Percentiles rank a stretch among this genome's conserved stretches.
These are phyloP conservation scores for Gossypium herbaceum DNA, from an alignment of 345 rosid genomes.

Conservation along the genomic window DNA sequence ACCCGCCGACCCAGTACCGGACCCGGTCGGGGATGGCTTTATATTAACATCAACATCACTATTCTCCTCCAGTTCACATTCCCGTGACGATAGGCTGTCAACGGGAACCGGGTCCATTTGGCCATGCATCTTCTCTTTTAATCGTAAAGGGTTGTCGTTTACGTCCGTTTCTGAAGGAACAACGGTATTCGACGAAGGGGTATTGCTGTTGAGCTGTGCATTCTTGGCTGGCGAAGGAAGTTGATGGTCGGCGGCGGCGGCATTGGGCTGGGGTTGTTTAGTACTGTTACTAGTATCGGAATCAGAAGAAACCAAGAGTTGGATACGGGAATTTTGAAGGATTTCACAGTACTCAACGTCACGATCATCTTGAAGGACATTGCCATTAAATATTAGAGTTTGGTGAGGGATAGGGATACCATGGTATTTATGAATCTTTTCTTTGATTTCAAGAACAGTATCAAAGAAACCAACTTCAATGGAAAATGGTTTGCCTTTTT, in stretches of 20 bases:
- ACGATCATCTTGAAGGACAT: slow-evolving; percentile 54
- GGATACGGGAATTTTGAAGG: slow-evolving; percentile 59
- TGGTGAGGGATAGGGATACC: slow-evolving; percentile 50
- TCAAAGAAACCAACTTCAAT: slow-evolving; percentile 80
- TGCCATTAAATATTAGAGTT: slow-evolving; percentile 61
- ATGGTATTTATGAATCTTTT: slow-evolving; percentile 64
- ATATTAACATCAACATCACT: slow-evolving; percentile 29
- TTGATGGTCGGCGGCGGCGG: slow-evolving; percentile 17
- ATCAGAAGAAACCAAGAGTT: slow-evolving; percentile 37
- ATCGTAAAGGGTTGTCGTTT: slow-evolving; percentile 27
- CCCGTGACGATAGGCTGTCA: slow-evolving; percentile 29
- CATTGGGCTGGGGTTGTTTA: slow-evolving; percentile 23
- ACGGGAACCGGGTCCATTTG: slow-evolving; percentile 30
- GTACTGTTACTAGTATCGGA: not conserved
- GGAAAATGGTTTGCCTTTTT: slow-evolving; percentile 49
- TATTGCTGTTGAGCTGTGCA: slow-evolving; percentile 33
- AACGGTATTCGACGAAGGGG: slow-evolving; percentile 31
- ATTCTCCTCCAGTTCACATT: slow-evolving; percentile 30
- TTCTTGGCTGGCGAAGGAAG: slow-evolving; percentile 21
- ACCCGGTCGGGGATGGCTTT: slow-evolving; percentile 29
- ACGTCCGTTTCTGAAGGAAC: slow-evolving; percentile 30
- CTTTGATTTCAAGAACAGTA: slow-evolving; percentile 68
- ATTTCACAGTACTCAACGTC: slow-evolving; percentile 53
- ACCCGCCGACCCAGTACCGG: slow-evolving; percentile 17
- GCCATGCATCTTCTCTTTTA: slow-evolving; percentile 45